A percentile compares a stretch with the other conserved stretches of the same genome.
Evolutionary conservation across 2,329 filamentous ascomycete species (phyloP).

Genomic region (Bipolaris zeicola): DNA sequence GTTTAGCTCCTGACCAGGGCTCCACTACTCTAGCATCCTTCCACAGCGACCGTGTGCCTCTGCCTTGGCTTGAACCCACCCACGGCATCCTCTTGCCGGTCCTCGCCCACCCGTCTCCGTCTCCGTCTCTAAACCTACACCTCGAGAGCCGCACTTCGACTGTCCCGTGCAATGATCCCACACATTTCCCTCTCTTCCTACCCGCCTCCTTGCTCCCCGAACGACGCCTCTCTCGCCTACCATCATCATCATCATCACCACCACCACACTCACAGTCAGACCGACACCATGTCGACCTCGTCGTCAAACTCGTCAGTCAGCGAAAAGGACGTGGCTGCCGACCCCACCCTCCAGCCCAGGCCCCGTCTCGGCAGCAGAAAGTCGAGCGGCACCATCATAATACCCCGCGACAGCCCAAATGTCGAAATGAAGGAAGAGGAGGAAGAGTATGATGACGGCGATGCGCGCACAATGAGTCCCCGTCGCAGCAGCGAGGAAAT

Average conservation of each 20-base stretch:
- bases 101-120: conserved; percentile 17
- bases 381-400: conserved; percentile 81
- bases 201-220: conserved; percentile 31
- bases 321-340: conserved; percentile 46
- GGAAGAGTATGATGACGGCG: conserved; percentile 79
- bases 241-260: neutral
- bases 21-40: conserved; percentile 30
- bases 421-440: conserved; percentile 75
- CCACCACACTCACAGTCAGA: too few species aligned
- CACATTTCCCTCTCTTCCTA: conserved; percentile 33
- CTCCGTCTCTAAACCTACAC: conserved; percentile 18
- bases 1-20: conserved; percentile 8
- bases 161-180: conserved; percentile 28
- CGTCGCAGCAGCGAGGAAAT: conserved; percentile 88
- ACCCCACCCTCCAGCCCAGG: conserved; percentile 59
- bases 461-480: conserved; percentile 94
- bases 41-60: conserved; percentile 26
- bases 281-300: conserved; percentile 47
- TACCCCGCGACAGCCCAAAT: conserved; percentile 75
- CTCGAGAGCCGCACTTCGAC: conserved; percentile 20
- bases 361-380: conserved; percentile 75
- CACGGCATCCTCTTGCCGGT: conserved; percentile 31
- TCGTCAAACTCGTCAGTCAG: conserved; percentile 54
- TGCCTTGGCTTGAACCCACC: conserved; percentile 17
- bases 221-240: conserved; percentile 34